Evolutionary conservation across 2,329 filamentous ascomycete species (phyloP), one percentile per base, ranked within the genome.

Genomic region (Macroventuria anomochaeta): DNA sequence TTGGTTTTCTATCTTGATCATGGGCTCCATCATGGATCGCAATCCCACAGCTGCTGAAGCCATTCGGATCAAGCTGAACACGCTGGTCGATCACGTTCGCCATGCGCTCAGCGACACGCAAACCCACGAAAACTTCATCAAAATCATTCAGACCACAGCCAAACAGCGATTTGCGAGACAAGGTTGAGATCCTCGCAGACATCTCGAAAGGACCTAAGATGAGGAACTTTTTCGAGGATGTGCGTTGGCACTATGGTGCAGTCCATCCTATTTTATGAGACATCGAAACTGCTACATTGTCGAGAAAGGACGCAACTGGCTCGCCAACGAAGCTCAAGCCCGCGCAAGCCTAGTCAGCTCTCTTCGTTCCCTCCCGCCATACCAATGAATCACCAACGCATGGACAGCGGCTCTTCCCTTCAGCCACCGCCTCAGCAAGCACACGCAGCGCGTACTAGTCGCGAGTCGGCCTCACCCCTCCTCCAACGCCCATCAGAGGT

Each of bases 1-100:
- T 5, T 81, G 78, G 79, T 68, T 81, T 2, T 78, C 79, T 0
- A 65, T 80, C 7, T 58, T 81, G 6, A 76, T 80, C 28, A 63
- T 79, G 31, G 71, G 74, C 32, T 75, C 72, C 1, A 79, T 80
- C 20, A 71, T 80, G 3, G 79, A 81, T 52, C 72, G 79, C 13
- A 81, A 80, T 46, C 78, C 76, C 1, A 72, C 76, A 2, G 75
- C 77, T 3, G 64, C 76, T 5, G 74, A 77, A 26, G 68, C 75
- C 13, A 75, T 78, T 11, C 65, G 70, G 2, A 61, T 62, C 18
- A 75, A 75, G 44, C 58, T 79, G 2, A 79, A 78, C 55, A 61
- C 66, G 2, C 53, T 79, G 8, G 62, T 79, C n/a, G 69, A 76
- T 17, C 68, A 68, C 17, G 74, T 76, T 6, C 63, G 73, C 5